Conservation (phyloP, 805 yeast species). For the Torulaspora microellipsoides region DNA sequence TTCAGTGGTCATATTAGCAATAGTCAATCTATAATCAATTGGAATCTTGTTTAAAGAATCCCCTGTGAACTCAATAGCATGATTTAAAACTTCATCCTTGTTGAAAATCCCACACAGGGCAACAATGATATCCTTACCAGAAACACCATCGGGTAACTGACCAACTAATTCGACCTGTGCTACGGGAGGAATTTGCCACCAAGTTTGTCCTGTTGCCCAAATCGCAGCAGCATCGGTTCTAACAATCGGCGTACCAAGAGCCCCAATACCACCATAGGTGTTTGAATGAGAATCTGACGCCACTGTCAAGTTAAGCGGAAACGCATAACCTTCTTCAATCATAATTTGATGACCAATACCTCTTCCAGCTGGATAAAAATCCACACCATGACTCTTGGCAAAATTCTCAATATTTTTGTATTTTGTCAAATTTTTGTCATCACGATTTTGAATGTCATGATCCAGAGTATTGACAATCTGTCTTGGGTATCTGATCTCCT, state of each 20-base stretch:
- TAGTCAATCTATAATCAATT: constrained; percentile 81
- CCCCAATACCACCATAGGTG: constrained; percentile 95
- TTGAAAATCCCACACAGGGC: constrained; percentile 92
- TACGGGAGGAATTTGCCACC: constrained; percentile 99
- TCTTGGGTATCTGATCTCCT: constrained; percentile 70
- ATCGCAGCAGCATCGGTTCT: constrained; percentile 98
- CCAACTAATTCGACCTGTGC: constrained; percentile 89
- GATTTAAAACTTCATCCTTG: constrained; percentile 87
- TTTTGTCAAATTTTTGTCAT: constrained; percentile 83
- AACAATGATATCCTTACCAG: constrained; percentile 96
- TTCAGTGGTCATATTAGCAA: constrained; percentile 97
- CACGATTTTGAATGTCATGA: constrained; percentile 94
- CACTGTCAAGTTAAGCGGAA: constrained; percentile 87
- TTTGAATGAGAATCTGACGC: constrained; percentile 98
- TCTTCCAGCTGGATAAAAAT: constrained; percentile 97
- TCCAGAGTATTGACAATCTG: constrained; percentile 96
- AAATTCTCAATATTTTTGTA: constrained; percentile 84
- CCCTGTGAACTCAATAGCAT: constrained; percentile 91
- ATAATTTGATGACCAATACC: constrained; percentile 99
- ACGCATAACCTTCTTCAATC: constrained; percentile 99
- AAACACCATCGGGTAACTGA: constrained; percentile 73
- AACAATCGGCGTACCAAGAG: constrained; percentile 95
- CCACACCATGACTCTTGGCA: constrained; percentile 86
- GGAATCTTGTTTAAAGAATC: constrained; percentile 66
- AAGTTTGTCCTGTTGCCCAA: constrained; percentile 99